A percentile compares a stretch with the other conserved stretches of the same genome.
Conservation (phyloP, 202 grass and related monocot genomes). For the Eragrostis tef region DNA sequence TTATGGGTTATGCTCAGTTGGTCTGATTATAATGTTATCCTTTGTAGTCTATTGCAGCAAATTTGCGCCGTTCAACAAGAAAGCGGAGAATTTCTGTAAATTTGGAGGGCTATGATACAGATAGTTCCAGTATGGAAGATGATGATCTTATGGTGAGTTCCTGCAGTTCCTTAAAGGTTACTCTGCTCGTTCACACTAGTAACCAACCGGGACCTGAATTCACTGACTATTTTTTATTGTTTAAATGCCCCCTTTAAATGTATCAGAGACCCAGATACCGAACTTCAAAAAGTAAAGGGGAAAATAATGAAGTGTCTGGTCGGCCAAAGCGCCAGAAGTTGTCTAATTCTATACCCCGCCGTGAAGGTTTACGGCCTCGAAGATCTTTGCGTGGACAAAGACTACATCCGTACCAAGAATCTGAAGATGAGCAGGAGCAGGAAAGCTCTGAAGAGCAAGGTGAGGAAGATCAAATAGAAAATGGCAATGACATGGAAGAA, state of each 20-base stretch:
- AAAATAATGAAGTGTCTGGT: constrained; percentile 52
- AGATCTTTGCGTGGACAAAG: constrained; percentile 67
- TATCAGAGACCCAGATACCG: constrained; percentile 77
- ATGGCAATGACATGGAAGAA: constrained; percentile 78
- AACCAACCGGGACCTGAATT: constrained; percentile 6
- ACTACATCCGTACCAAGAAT: constrained; percentile 71
- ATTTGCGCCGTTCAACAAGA: constrained; percentile 88
- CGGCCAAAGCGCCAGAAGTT: constrained; percentile 64
- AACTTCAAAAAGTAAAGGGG: constrained; percentile 79
- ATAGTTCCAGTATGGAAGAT: constrained; percentile 93
- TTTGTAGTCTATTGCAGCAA: constrained; percentile 82
- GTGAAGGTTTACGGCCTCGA: constrained; percentile 90
- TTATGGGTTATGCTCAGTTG: constrained; percentile 26
- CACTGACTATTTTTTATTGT: constrained; percentile 36
- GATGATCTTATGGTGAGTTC: constrained; percentile 95
- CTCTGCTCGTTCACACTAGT: constrained; percentile 1
- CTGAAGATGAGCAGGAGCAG: constrained; percentile 77
- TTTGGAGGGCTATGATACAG: constrained; percentile 83
- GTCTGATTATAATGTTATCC: constrained; percentile 48
- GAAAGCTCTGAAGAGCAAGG: constrained; percentile 76
- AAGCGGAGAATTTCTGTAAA: constrained; percentile 92
- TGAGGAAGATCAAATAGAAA: constrained; percentile 60
- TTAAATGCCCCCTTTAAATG: constrained; percentile 20
- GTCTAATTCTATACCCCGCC: constrained; percentile 71
- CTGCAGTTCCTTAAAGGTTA: constrained; percentile 35